phyloP scores from a whole-genome alignment of 2,329 filamentous ascomycete genomes.

The Paramyrothecium sp. region DNA sequence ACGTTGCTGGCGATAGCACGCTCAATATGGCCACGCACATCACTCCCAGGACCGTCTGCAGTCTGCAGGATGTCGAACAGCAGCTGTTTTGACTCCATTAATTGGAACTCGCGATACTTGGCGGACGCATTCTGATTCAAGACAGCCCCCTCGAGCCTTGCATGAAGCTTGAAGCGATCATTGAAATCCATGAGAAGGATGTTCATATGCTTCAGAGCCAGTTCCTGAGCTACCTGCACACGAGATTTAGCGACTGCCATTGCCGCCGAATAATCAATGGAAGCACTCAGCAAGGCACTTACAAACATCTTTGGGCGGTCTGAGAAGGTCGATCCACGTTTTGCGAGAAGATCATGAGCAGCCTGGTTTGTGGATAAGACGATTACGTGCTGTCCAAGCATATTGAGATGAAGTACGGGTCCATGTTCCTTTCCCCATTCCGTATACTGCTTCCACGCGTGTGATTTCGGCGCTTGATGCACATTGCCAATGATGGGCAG shows the following conservation, averaged over 20 bases:
- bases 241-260: constrained; percentile 3
- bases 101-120: constrained; percentile 39
- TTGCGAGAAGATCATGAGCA: constrained; percentile 17
- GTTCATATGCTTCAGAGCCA: constrained; percentile 32
- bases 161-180: constrained; percentile 34
- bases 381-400: constrained; percentile 16
- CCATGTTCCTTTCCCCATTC: constrained; percentile 25
- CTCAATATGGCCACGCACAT: constrained; percentile 30
- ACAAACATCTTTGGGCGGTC: constrained; percentile 31
- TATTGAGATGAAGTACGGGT: constrained; percentile 17
- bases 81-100: constrained; percentile 44
- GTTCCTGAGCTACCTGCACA: constrained; percentile 27
- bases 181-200: constrained; percentile 40
- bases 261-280: neutral
- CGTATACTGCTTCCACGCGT: constrained; percentile 59
- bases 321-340: constrained; percentile 14
- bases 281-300: neutral
- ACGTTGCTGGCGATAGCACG: constrained; percentile 34
- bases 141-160: constrained; percentile 34
- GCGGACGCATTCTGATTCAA: constrained; percentile 24
- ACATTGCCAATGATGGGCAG: constrained; percentile 19
- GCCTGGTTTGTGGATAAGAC: constrained; percentile 15
- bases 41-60: constrained; percentile 16
- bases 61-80: constrained; percentile 34
- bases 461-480: constrained; percentile 28